These are phyloP conservation scores for Ensete glaucum DNA, from an alignment of 176 grass and related monocot species.

Conservation along the genomic window DNA sequence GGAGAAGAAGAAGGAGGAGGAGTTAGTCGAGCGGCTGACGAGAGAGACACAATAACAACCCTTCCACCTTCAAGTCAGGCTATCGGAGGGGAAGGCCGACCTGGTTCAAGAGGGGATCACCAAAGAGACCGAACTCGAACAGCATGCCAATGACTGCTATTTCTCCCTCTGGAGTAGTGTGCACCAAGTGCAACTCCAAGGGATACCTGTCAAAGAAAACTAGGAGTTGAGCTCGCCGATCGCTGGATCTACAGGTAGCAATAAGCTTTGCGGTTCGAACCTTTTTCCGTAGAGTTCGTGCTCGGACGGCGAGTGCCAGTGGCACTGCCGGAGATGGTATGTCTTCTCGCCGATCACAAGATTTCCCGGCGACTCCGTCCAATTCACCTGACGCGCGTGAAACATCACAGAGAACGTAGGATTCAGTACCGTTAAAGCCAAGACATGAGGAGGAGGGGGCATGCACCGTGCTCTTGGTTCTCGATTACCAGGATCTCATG, in stretches of 20 bases:
- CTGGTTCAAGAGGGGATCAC: neutral
- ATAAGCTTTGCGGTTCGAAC: neutral
- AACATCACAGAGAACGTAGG: too few relatives aligned
- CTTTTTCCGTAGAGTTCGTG: conserved; percentile 9
- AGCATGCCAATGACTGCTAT: conserved; percentile 4
- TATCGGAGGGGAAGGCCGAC: neutral
- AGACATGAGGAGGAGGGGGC: too few relatives aligned
- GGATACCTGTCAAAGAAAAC: conserved; percentile 2
- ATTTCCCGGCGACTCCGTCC: neutral
- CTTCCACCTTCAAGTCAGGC: neutral
- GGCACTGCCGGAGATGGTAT: conserved; percentile 8
- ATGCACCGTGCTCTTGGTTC: too few relatives aligned
- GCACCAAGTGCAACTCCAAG: conserved; percentile 17
- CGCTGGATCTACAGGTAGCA: neutral
- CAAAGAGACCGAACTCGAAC: neutral
- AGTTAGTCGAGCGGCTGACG: neutral
- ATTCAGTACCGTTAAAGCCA: neutral
- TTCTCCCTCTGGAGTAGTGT: neutral
- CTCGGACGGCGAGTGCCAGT: conserved; percentile 18
- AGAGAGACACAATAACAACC: neutral
- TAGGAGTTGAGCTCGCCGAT: neutral
- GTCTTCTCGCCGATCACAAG: neutral
- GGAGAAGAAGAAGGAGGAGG: too few relatives aligned
- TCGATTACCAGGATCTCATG: conserved; percentile 6
- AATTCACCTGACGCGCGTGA: conserved; percentile 7